phyloP scores from a whole-genome alignment of 202 grass and related monocot species.

The Digitaria exilis region DNA sequence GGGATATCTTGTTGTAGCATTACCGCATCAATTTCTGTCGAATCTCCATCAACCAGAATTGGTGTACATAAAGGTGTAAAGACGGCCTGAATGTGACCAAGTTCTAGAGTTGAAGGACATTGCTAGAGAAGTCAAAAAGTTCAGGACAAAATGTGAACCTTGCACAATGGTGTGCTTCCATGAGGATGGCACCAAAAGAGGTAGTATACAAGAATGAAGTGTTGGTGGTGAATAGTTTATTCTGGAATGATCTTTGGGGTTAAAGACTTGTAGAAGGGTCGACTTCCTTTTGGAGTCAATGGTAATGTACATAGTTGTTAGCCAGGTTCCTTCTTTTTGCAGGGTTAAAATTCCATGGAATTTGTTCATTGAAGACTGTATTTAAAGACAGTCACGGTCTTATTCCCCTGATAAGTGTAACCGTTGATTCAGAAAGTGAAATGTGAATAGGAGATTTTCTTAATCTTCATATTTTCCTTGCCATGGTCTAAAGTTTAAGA shows the following conservation, averaged over 20 bases:
- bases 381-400: background rate
- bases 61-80: conserved; percentile 3
- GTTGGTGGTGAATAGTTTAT: conserved; percentile 20
- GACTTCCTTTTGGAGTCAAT: conserved; percentile 19
- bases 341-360: background rate
- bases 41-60: conserved; percentile 15
- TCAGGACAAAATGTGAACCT: conserved; percentile 6
- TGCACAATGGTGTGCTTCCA: background rate
- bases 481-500: background rate
- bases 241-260: conserved; percentile 2
- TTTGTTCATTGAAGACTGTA: conserved; percentile 13
- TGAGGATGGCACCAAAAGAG: conserved; percentile 20
- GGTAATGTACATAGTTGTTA: conserved; percentile 39
- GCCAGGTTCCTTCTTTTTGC: conserved; percentile 11
- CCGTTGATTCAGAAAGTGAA: background rate
- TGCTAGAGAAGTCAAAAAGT: conserved; percentile 26
- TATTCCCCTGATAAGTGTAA: background rate
- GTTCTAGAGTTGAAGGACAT: conserved; percentile 5
- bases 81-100: background rate
- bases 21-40: conserved; percentile 22
- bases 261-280: conserved; percentile 1
- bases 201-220: conserved; percentile 3
- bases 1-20: background rate
- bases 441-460: background rate
- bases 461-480: background rate